These are phyloP conservation scores for Stromatinia cepivora DNA, from an alignment of 2,329 filamentous ascomycete genomes.

Conservation along the genomic window DNA sequence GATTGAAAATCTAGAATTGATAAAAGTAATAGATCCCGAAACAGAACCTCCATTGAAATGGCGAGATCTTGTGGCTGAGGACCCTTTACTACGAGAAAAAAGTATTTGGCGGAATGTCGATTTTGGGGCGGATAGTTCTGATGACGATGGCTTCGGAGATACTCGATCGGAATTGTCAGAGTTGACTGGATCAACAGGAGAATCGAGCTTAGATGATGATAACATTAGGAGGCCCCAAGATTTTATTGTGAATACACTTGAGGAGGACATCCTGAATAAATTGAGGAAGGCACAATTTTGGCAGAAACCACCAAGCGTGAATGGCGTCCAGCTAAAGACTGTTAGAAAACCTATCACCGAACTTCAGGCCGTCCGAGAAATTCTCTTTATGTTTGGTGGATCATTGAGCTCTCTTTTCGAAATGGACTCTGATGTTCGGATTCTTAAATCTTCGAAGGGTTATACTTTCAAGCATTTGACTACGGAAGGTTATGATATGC, in stretches of 20 bases:
- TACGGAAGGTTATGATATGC: conserved; percentile 38
- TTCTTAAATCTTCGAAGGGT: conserved; percentile 35
- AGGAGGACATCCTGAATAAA: conserved; percentile 42
- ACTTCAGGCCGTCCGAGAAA: conserved; percentile 71
- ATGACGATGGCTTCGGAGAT: conserved; percentile 44
- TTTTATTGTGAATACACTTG: conserved; percentile 38
- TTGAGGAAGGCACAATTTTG: conserved; percentile 50
- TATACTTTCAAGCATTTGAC: conserved; percentile 44
- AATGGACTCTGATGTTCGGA: conserved; percentile 42
- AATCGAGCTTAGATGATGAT: conserved; percentile 39
- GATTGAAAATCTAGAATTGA: conserved; percentile 60
- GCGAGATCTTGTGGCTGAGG: conserved; percentile 76
- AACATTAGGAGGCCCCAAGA: conserved; percentile 39
- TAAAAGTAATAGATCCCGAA: conserved; percentile 50
- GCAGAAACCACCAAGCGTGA: conserved; percentile 41
- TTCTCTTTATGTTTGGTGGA: conserved; percentile 82
- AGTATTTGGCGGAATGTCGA: conserved; percentile 71
- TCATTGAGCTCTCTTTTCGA: conserved; percentile 71
- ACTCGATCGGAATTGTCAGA: conserved; percentile 43
- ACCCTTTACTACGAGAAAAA: conserved; percentile 67
- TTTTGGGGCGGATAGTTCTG: conserved; percentile 64
- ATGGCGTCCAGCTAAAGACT: conserved; percentile 35
- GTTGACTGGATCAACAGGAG: conserved; percentile 37
- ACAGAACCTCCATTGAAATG: conserved; percentile 62
- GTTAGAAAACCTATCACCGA: conserved; percentile 50